Percentiles rank a stretch among this genome's conserved stretches.
Evolutionary conservation across 2,329 filamentous ascomycete genomes (phyloP).

Genomic region (Acephala macrosclerotiorum): DNA sequence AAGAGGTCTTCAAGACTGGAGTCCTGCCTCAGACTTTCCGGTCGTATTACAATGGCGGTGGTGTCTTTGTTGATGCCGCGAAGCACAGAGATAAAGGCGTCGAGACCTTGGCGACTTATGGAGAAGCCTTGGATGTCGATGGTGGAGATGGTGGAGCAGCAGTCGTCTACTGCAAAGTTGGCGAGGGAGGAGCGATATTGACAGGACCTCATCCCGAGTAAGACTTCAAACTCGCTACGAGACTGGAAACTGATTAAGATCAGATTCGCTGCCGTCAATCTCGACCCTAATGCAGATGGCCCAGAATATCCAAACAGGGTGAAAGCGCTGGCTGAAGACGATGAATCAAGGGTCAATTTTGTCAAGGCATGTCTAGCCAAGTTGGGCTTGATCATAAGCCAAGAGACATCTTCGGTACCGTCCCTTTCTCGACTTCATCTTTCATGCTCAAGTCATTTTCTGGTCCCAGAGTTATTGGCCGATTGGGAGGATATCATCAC

Average conservation of each 20-base stretch:
- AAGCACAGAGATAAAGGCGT: conserved; percentile 69
- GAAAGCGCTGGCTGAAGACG: conserved; percentile 70
- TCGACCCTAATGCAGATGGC: conserved; percentile 70
- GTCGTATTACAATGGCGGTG: conserved; percentile 94
- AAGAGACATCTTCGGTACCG: conserved; percentile 73
- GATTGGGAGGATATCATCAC: conserved; percentile 73
- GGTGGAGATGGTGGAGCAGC: conserved; percentile 81
- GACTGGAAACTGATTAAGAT: neutral
- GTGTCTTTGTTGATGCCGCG: conserved; percentile 85
- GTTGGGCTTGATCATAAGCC: conserved; percentile 80
- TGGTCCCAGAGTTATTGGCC: conserved; percentile 72
- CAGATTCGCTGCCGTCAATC: conserved; percentile 84
- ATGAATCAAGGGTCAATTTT: conserved; percentile 75
- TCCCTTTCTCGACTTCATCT: conserved; percentile 85
- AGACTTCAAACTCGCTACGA: conserved; percentile 41
- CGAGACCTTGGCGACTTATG: conserved; percentile 83
- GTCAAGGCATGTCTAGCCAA: conserved; percentile 81
- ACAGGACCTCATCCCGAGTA: conserved; percentile 95
- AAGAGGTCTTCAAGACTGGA: conserved; percentile 60
- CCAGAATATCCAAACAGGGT: conserved; percentile 77
- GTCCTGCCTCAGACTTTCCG: conserved; percentile 68
- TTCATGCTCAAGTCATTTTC: conserved; percentile 69
- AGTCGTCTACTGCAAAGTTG: conserved; percentile 82
- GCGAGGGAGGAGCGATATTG: conserved; percentile 79
- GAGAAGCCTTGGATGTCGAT: conserved; percentile 77